Base-by-base conservation (phyloP, 495 filamentous ascomycete species). In the Annulohypoxylon nitens region DNA sequence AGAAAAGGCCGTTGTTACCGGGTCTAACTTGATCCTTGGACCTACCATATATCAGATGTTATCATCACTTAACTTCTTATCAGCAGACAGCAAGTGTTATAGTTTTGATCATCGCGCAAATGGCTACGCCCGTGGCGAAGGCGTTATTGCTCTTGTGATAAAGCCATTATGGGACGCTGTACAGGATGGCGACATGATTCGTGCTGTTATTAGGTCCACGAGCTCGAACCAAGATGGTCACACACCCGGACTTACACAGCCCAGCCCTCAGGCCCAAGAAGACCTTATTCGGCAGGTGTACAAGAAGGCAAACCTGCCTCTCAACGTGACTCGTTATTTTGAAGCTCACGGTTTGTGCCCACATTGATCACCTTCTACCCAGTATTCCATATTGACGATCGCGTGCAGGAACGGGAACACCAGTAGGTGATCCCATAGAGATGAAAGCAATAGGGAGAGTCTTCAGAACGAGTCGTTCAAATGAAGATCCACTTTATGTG, bases 71-170 rank as follows among this genome's bases (percentile, higher is more conserved):
- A 69, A 74, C 36, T 83, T 83, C 63, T 66, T 86, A 30, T 80
- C 78, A 16, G 70, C 80, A 7, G 76, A 78, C 20, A 81, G 82
- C 12, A 75, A 62, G 1, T 92, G 84, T 48, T 81, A 86, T 34
- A 86, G 85, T 7, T 93, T 90, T 70, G 88, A 90, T 71, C 80
- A 82, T 0, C 65, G 72, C 0, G 91, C 90, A 5, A 81, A 90
- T 76, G 91, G 91, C 0, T 93, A 90, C 75, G 87, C 78, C 0
- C 78, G 90, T 4, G 91, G 83, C 0, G 91, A 93, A 64, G 90
- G 84, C 0, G 68, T 90, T 10, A 81, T 79, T 23, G 81, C 81
- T 0, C 30, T 91, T 0, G 78, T 86, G 2, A 37, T 93, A 0
- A 93, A 92, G 76, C 73, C 65, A 9, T 73, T 91, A 1, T 58